Conservation (phyloP, 2,329 filamentous ascomycete species). For the Microsporum audouinii region DNA sequence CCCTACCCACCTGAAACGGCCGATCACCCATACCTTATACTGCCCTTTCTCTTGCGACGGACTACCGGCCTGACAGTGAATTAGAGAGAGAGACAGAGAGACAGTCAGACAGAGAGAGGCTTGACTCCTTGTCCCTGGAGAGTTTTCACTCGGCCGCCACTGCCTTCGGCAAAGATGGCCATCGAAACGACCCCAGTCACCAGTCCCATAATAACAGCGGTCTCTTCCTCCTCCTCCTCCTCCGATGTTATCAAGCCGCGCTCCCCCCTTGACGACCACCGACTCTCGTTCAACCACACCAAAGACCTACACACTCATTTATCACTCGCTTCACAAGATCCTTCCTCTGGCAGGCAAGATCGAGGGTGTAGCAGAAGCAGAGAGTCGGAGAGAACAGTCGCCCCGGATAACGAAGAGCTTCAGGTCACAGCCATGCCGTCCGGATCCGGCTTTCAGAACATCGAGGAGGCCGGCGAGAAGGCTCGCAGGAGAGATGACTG, state of each 20-base stretch:
- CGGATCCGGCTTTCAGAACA: conserved; percentile 1
- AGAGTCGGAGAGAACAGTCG: neutral
- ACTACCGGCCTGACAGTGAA: neutral
- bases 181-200: neutral
- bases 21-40: neutral
- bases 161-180: neutral
- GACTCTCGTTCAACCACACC: neutral
- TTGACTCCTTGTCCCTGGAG: neutral
- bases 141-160: neutral
- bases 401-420: neutral
- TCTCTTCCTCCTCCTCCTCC: neutral
- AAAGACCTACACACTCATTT: conserved; percentile 1
- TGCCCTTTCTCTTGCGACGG: neutral
- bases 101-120: neutral
- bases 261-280: conserved; percentile 2
- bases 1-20: conserved; percentile 2
- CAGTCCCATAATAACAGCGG: conserved; percentile 2
- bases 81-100: neutral
- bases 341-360: conserved; percentile 1
- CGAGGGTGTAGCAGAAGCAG: conserved; percentile 1
- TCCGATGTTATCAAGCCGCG: neutral
- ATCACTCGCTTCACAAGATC: neutral
- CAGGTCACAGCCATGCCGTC: neutral
- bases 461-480: conserved; percentile 1
- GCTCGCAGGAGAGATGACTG: conserved; percentile 11